These are phyloP conservation scores for Fusarium illudens DNA, from an alignment of 2,329 filamentous ascomycete species.

Conservation along the genomic window DNA sequence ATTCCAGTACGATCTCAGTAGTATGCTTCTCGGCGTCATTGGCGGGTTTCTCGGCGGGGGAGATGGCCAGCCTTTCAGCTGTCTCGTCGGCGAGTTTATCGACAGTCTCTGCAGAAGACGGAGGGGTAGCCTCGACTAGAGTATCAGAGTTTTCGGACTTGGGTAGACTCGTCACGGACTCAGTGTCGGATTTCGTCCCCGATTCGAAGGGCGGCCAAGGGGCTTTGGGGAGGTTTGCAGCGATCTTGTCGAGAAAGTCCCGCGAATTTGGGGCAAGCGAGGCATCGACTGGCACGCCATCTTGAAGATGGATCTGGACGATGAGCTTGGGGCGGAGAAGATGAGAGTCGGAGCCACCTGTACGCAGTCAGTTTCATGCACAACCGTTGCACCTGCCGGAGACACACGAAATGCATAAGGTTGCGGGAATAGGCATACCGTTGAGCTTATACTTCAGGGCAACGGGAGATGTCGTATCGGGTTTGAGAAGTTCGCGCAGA, in stretches of 20 bases:
- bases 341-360: constrained; percentile 52
- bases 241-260: constrained; percentile 68
- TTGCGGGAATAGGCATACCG: constrained; percentile 45
- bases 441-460: constrained; percentile 65
- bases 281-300: constrained; percentile 74
- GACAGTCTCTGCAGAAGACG: constrained; percentile 1
- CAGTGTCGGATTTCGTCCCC: constrained; percentile 7
- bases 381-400: constrained; percentile 15
- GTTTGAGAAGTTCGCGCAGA: constrained; percentile 69
- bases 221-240: constrained; percentile 51
- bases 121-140: background rate
- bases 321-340: constrained; percentile 76
- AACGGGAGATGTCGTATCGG: constrained; percentile 56
- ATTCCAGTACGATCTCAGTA: background rate
- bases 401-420: background rate
- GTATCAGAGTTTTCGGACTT: constrained; percentile 6
- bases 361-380: constrained; percentile 11
- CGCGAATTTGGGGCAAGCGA: constrained; percentile 71
- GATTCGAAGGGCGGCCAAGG: constrained; percentile 5
- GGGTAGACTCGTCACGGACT: background rate
- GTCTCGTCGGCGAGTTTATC: constrained; percentile 20
- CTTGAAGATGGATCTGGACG: constrained; percentile 71
- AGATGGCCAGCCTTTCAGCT: constrained; percentile 15
- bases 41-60: background rate
- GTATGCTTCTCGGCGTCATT: background rate